Base-by-base conservation (phyloP, 192 early-diverging fungal species). In the Diversispora epigaea region DNA sequence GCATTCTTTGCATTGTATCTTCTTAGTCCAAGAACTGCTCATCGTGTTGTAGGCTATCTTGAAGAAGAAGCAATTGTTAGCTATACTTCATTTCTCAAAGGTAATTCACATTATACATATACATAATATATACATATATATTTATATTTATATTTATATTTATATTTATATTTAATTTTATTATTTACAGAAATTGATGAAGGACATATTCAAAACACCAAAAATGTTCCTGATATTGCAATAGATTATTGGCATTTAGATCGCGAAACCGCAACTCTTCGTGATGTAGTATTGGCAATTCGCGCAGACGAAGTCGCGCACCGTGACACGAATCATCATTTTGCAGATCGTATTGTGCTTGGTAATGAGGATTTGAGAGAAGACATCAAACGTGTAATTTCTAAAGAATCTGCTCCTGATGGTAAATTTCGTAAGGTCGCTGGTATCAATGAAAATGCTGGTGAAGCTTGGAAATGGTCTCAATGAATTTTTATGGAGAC, bases 11-110 rank as follows among this genome's bases (percentile, higher is more conserved):
- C 84, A n/a, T 82, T 91, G n/a, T 98, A 98, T 79, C 77, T 96
- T 74, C 19, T 92, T 54, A 91, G 87, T 11, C 94, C 94, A 19
- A 84, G 83, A 39, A 92, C 88, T 4, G 92, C 92, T 15, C 96
- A 98, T 82, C 89, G 94, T 56, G 90, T 98, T 25, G 89, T 90
- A 12, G 96, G 96, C 0, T 98, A 98, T 71, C 85, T 98, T 41
- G 96, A 98, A 81, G 96, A 98, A 83, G 90, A 92, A 76, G 96
- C 96, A 0, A 91, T 96, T 11, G 86, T 94, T 25, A 93, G 94
- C 4, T 98, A 98, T 81, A 94, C 93, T 8, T 88, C 91, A 76
- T 91, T 93, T 80, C 77, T 98, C 50, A 85, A 88, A 45, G 82
- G 75, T 49, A 25, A 32, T n/a, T 32, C 22, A 0, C 4, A 40